Evolutionary conservation across 2,329 filamentous ascomycete species (phyloP).

Genomic region (Fusarium sp.): DNA sequence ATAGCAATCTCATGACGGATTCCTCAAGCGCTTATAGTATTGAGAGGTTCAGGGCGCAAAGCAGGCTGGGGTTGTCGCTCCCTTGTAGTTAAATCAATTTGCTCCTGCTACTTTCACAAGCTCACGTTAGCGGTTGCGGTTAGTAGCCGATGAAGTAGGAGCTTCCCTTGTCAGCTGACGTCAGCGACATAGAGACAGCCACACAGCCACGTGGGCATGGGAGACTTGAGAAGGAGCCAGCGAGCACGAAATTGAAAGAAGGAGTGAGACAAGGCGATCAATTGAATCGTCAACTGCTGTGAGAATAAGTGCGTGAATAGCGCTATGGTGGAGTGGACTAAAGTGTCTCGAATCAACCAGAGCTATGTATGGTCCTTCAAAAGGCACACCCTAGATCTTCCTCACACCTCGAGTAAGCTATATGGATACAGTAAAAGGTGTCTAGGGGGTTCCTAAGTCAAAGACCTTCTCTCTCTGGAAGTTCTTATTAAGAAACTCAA

Average conservation of each 20-base stretch:
- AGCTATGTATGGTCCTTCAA: neutral
- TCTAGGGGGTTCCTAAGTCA: too few species aligned
- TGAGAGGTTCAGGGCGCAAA: slow-evolving; percentile 8
- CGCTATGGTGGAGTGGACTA: neutral
- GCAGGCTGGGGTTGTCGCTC: slow-evolving; percentile 1
- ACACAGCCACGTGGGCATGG: slow-evolving; percentile 1
- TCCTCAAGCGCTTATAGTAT: slow-evolving; percentile 19
- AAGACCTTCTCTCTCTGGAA: too few species aligned
- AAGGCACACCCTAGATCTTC: neutral
- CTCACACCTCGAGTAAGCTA: too few species aligned
- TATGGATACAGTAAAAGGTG: too few species aligned
- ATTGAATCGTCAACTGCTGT: neutral
- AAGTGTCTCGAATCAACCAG: neutral
- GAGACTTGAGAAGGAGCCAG: neutral
- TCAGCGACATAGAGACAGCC: slow-evolving; percentile 21
- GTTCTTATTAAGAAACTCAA: neutral
- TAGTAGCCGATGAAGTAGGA: slow-evolving; percentile 9
- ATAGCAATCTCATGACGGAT: slow-evolving; percentile 65
- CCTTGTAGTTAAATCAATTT: slow-evolving; percentile 11
- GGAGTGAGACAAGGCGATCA: neutral
- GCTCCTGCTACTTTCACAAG: slow-evolving; percentile 10
- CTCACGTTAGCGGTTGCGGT: slow-evolving; percentile 11
- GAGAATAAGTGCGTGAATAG: too few species aligned
- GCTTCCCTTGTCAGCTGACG: slow-evolving; percentile 38
- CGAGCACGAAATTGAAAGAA: neutral